These are phyloP conservation scores for Penicillium sp. DNA, from an alignment of 2,329 filamentous ascomycete species.

Conservation along the genomic window DNA sequence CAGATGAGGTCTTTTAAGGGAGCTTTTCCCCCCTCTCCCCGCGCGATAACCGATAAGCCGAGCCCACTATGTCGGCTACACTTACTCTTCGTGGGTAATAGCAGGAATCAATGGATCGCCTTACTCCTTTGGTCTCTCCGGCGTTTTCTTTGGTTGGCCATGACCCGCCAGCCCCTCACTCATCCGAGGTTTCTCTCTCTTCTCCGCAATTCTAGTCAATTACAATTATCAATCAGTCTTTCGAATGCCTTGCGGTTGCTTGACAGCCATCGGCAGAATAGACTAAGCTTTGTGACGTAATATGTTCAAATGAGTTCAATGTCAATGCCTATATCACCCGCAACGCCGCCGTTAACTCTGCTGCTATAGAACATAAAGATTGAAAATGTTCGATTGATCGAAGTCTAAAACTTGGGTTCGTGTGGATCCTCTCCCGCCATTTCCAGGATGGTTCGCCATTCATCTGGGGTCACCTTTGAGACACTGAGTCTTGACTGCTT, in stretches of 20 bases:
- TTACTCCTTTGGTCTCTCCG: slow-evolving; percentile 4
- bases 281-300: neutral
- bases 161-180: neutral
- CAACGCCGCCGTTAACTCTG: neutral
- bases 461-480: slow-evolving; percentile 44
- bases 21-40: neutral
- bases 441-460: slow-evolving; percentile 51
- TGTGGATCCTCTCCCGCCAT: slow-evolving; percentile 38
- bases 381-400: neutral
- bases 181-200: neutral
- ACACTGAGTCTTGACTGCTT: slow-evolving; percentile 83
- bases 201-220: neutral
- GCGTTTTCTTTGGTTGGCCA: slow-evolving; percentile 11
- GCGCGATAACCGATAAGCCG: slow-evolving; percentile 21
- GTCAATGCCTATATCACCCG: neutral
- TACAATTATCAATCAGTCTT: neutral
- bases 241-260: neutral
- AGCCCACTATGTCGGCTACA: slow-evolving; percentile 29
- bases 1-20: slow-evolving; percentile 6
- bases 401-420: slow-evolving; percentile 6
- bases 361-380: neutral
- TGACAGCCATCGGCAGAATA: neutral
- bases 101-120: slow-evolving; percentile 1
- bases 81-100: slow-evolving; percentile 32
- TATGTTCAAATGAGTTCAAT: neutral